A percentile compares a stretch with the other conserved stretches of the same genome.
Conservation (phyloP, 352 stramenopile genomes). For the Phytophthora hibernalis region DNA sequence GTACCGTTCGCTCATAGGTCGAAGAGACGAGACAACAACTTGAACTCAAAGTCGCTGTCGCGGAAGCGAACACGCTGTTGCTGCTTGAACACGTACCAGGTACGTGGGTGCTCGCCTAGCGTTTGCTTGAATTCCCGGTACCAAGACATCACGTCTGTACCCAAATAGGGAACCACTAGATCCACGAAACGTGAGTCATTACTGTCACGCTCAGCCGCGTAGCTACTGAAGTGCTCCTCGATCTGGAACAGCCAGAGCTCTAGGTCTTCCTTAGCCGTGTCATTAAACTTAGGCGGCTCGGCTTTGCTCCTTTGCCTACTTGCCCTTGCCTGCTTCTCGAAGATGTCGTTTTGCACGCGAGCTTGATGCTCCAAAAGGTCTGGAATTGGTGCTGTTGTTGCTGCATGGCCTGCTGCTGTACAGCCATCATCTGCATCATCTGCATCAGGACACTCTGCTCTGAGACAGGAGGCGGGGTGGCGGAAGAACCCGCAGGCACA, state of each 20-base stretch:
- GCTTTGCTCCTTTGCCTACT: slow-evolving; percentile 17
- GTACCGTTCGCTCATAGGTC: background rate
- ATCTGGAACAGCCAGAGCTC: slow-evolving; percentile 24
- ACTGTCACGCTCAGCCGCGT: slow-evolving; percentile 1
- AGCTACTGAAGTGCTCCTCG: slow-evolving; percentile 24
- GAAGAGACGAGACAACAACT: slow-evolving; percentile 6
- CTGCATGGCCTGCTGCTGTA: slow-evolving; percentile 21
- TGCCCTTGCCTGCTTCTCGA: slow-evolving; percentile 13
- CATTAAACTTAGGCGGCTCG: slow-evolving; percentile 20
- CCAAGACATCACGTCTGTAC: slow-evolving; percentile 13
- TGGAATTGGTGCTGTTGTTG: slow-evolving; percentile 11
- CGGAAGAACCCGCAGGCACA: too few species aligned
- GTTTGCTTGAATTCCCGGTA: slow-evolving; percentile 10
- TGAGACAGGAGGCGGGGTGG: background rate
- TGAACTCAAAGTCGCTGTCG: slow-evolving; percentile 13
- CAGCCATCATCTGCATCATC: slow-evolving; percentile 21
- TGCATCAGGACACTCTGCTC: background rate
- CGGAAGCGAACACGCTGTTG: background rate
- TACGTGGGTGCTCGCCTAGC: slow-evolving; percentile 5
- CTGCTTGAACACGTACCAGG: slow-evolving; percentile 13
- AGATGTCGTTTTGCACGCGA: slow-evolving; percentile 3
- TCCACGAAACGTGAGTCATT: slow-evolving; percentile 11
- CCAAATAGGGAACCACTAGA: slow-evolving; percentile 8
- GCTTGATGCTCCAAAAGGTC: slow-evolving; percentile 7
- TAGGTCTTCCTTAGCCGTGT: slow-evolving; percentile 14